These are phyloP conservation scores for Groenewaldozyma sp. DNA, from an alignment of 1,139 yeast species.

Conservation along the genomic window DNA sequence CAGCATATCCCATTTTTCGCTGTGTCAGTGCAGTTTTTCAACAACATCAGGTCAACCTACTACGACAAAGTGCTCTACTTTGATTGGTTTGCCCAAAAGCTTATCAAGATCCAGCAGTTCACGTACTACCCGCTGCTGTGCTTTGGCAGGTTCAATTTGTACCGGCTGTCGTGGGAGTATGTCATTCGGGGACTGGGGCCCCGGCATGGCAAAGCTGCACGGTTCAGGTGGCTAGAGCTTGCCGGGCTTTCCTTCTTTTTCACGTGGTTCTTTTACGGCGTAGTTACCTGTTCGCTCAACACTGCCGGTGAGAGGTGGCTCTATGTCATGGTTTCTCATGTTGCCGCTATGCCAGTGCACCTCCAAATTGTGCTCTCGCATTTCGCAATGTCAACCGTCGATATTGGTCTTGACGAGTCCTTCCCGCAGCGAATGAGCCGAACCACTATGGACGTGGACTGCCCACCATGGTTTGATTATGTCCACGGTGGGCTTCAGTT, in stretches of 20 bases:
- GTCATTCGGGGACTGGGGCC: constrained; percentile 70
- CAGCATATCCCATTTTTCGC: constrained; percentile 91
- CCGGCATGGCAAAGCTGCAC: constrained; percentile 69
- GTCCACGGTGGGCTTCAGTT: constrained; percentile 90
- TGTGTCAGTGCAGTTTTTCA: constrained; percentile 62
- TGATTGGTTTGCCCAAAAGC: constrained; percentile 51
- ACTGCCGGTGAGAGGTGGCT: constrained; percentile 43
- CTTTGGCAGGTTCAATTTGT: constrained; percentile 80
- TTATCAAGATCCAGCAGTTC: constrained; percentile 59
- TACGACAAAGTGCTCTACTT: constrained; percentile 59
- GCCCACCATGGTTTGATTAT: constrained; percentile 88
- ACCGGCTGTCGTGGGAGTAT: constrained; percentile 73
- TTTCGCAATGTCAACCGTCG: constrained; percentile 90
- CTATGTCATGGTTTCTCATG: constrained; percentile 64
- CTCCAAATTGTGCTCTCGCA: constrained; percentile 86
- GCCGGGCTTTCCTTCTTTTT: constrained; percentile 58
- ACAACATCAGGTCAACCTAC: constrained; percentile 66
- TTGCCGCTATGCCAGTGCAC: constrained; percentile 81
- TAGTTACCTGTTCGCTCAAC: constrained; percentile 45
- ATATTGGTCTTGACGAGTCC: constrained; percentile 73
- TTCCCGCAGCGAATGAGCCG: constrained; percentile 74
- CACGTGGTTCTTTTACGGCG: constrained; percentile 70
- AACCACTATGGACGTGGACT: constrained; percentile 92
- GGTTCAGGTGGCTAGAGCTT: constrained; percentile 74
- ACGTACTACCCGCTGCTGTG: constrained; percentile 69